Evolutionary conservation across 148 eudicot species (phyloP), one percentile per base, ranked within the genome.

Genomic region (Chenopodium suecicum): DNA sequence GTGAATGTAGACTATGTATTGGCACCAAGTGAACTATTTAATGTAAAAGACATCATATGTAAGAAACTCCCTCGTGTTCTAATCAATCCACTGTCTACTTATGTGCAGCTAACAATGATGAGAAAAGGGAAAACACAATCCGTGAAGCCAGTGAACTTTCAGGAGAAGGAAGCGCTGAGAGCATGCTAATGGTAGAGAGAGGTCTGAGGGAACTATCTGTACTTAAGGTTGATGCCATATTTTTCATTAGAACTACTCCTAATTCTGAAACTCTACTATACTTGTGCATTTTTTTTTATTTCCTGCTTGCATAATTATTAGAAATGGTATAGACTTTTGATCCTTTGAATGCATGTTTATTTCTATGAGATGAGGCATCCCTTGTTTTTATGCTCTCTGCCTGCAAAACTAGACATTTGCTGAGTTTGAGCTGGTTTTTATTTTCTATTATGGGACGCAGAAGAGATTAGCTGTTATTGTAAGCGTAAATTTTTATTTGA

Each of bases 111-210:
- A 84, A 85, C 77, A 80, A 79, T 79, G 91, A 90, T 82, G 93
- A 89, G 29, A 91, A 88, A 79, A 92, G 90, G 54, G 87, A 81
- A 32, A 75, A 81, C 79, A 72, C 37, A 8, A 9, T 72, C 31
- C 73, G 66, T 50, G 74, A 85, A 74, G 69, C 56, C 44, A 81
- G 87, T 81, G 90, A 86, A 60, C 79, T 89, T 66, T 84, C 91
- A 62, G 91, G 85, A 62, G 96, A 90, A 66, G 88, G 89, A 63
- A 92, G 84, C 32, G 87, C 92, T 64, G 99, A 96, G 82, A 94
- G 90, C 89, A 94, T 96, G 99, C 98, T 96, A 80, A 62, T 89
- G 64, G 99, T 94, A 66, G 99, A 96, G 76, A 92, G 88, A 90
- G 94, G 95, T 84, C 91, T 96, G 41, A 82, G 94, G 82, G 99